Evolutionary conservation across 2,329 filamentous ascomycete species (phyloP).

Genomic region (Zymoseptoria brevis): DNA sequence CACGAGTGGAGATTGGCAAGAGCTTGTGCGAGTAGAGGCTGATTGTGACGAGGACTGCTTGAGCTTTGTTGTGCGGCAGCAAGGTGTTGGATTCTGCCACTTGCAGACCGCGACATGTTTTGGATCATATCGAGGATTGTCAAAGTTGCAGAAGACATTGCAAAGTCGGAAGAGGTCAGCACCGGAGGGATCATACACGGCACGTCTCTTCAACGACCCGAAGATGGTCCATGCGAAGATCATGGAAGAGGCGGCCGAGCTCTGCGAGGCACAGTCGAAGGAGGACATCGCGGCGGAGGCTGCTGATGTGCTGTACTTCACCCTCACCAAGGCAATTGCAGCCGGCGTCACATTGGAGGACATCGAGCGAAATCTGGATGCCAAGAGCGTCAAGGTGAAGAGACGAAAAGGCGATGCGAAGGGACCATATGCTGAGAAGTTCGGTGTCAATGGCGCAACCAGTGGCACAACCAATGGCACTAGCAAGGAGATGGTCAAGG

Average conservation of each 20-base stretch:
- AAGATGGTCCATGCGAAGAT: conserved; percentile 91
- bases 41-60: conserved; percentile 94
- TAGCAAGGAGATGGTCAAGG: conserved; percentile 36
- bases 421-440: conserved; percentile 80
- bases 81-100: conserved; percentile 85
- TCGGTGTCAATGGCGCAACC: conserved; percentile 49
- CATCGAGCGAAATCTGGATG: conserved; percentile 84
- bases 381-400: conserved; percentile 93
- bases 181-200: conserved; percentile 86
- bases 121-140: conserved; percentile 71
- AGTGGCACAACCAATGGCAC: conserved; percentile 25
- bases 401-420: conserved; percentile 89
- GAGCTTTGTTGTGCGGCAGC: conserved; percentile 82
- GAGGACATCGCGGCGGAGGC: conserved; percentile 89
- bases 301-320: conserved; percentile 93
- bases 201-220: conserved; percentile 81
- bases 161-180: conserved; percentile 72
- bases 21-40: conserved; percentile 72
- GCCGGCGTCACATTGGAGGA: conserved; percentile 80
- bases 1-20: conserved; percentile 86
- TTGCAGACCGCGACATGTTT: conserved; percentile 89
- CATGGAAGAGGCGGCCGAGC: conserved; percentile 94
- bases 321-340: conserved; percentile 77
- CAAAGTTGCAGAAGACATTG: conserved; percentile 80
- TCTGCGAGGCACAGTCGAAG: conserved; percentile 76